Evolutionary conservation across 768 basidiomycete genomes (phyloP).

Genomic region (Panaeolus cyanescens): DNA sequence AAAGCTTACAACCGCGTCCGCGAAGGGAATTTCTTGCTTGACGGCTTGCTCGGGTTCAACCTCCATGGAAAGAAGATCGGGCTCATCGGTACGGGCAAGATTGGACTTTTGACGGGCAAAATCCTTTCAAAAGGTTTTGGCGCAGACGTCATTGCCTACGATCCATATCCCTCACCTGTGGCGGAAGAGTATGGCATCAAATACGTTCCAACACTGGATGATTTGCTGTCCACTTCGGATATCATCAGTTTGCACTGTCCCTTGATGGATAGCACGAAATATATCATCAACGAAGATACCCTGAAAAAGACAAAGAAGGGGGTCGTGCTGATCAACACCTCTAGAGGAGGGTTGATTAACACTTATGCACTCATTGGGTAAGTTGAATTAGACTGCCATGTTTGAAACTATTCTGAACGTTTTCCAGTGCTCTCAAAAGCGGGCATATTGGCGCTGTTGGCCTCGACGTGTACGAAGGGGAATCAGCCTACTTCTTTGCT

Average conservation of each 20-base stretch:
- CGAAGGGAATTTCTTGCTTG: conserved; percentile 47
- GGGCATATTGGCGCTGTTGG: conserved; percentile 44
- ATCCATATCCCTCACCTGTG: conserved; percentile 34
- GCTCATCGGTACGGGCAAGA: conserved; percentile 45
- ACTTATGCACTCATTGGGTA: conserved; percentile 43
- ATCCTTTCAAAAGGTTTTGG: conserved; percentile 42
- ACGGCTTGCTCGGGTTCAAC: conserved; percentile 44
- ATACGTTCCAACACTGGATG: conserved; percentile 38
- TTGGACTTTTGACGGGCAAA: conserved; percentile 42
- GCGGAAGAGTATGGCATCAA: conserved; percentile 38
- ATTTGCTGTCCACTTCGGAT: conserved; percentile 35
- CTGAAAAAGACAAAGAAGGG: conserved; percentile 40
- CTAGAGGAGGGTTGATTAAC: conserved; percentile 43
- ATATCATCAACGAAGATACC: conserved; percentile 43
- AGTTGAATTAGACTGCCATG: background rate
- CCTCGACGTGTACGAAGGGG: conserved; percentile 44
- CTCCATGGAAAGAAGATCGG: conserved; percentile 44
- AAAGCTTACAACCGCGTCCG: conserved; percentile 47
- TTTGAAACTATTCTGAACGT: background rate
- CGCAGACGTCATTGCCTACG: conserved; percentile 40
- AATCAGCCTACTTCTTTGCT: conserved; percentile 43
- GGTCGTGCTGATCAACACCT: conserved; percentile 44
- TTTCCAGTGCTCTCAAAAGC: conserved; percentile 35
- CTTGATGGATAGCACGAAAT: conserved; percentile 34
- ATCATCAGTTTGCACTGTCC: conserved; percentile 47